Evolutionary conservation across 1,284 basidiomycete species (phyloP).

Genomic region (Rhodotorula sp.): DNA sequence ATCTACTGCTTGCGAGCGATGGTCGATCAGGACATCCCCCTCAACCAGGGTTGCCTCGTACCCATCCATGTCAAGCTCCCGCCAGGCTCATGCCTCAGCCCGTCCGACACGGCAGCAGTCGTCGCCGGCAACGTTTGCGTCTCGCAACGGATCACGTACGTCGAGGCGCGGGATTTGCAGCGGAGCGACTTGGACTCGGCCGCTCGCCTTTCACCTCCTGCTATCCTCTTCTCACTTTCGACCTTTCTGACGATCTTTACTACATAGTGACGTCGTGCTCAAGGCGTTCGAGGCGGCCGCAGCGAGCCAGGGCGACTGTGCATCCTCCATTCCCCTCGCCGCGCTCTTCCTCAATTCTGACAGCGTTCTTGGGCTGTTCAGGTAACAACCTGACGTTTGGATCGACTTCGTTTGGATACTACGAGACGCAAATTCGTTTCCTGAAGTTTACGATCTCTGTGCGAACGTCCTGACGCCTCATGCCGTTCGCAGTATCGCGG

Average conservation of each 20-base stretch:
- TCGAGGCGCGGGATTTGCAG: too few species aligned
- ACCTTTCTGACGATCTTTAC: constrained; percentile 59
- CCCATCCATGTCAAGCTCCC: constrained; percentile 73
- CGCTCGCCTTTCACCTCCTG: too few species aligned
- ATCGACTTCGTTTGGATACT: constrained; percentile 85
- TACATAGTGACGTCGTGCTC: constrained; percentile 88
- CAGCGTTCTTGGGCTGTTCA: neutral
- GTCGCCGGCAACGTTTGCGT: constrained; percentile 29
- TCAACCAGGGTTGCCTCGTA: constrained; percentile 85
- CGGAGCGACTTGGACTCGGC: too few species aligned
- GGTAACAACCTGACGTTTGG: constrained; percentile 86
- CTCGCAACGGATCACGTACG: neutral
- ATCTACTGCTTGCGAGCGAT: constrained; percentile 93
- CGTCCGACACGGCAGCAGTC: constrained; percentile 56
- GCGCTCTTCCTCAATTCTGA: neutral
- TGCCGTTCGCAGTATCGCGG: constrained; percentile 71
- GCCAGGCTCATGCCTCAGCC: constrained; percentile 71
- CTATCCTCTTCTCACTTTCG: constrained; percentile 16
- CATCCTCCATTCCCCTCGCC: neutral
- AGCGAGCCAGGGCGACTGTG: constrained; percentile 81
- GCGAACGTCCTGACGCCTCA: neutral
- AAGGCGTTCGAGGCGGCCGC: constrained; percentile 90
- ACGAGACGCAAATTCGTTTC: constrained; percentile 60
- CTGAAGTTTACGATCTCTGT: neutral
- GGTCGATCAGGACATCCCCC: constrained; percentile 77